Evolutionary conservation across 2,329 filamentous ascomycete genomes (phyloP), one percentile per base, ranked within the genome.

Genomic region (Paecilomyces sp.): DNA sequence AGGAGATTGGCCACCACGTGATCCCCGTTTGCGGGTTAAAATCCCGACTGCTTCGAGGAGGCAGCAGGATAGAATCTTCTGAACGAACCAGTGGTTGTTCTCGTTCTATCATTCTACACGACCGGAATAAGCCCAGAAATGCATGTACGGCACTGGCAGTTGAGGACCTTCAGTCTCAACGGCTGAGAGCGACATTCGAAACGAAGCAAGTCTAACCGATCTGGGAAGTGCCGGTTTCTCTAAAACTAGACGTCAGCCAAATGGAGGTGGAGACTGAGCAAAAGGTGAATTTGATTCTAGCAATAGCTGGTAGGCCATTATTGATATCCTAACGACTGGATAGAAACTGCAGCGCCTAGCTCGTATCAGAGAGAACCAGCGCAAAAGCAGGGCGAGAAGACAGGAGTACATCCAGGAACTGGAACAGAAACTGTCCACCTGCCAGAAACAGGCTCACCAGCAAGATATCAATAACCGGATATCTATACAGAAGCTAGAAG

Each of bases 341-440:
- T n/a, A 75, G 69, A 65, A 68, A 55, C 54, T 62, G 33, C 66
- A 70, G 31, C 67, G 68, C 59, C 67, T 72, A 34, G 82, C 83
- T 54, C 70, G 73, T 28, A 66, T 76, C 31, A 64, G 74, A 18
- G 73, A 75, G 31, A 76, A 75, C 34, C 74, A 76, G 57, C 73
- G 74, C 34, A 74, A 68, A 53, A 74, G 73, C 55, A 68, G 74
- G 41, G 72, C 74, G 2, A 65, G 67, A 51, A 70, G 67, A 56
- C 74, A 74, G 58, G 71, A 74, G 58, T 67, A 75, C 59, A 66
- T 70, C 50, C 70, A 67, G n/a, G 72, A 75, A 31, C 59, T 76
- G 13, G 72, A 75, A 57, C 67, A 74, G 58, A 70, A 68, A 41
- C 60, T 76, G 22, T 65, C 66, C 0, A 56, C 34, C 1, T 66